These are phyloP conservation scores for Arabidopsis suecica DNA, from an alignment of 345 rosid genomes.

Conservation along the genomic window DNA sequence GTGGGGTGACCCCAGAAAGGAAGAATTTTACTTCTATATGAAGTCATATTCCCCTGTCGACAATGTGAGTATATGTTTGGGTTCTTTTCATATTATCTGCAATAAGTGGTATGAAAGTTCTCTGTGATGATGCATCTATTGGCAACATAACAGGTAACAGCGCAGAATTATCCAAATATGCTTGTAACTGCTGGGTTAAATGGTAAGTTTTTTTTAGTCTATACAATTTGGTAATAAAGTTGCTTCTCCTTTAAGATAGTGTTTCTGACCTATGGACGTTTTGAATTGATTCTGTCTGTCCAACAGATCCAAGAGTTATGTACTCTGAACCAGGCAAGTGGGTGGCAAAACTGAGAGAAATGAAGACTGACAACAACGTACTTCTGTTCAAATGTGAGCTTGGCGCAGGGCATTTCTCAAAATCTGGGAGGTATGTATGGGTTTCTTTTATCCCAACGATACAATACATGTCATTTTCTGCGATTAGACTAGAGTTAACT, in stretches of 20 bases:
- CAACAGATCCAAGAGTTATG: conserved; percentile 86
- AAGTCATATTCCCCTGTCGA: conserved; percentile 97
- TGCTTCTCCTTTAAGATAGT: background rate
- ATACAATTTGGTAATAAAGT: background rate
- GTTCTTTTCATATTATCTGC: conserved; percentile 24
- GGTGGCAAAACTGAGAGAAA: conserved; percentile 88
- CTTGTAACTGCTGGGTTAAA: conserved; percentile 88
- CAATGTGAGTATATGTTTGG: conserved; percentile 55
- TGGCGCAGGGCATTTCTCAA: conserved; percentile 94
- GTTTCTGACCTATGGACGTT: conserved; percentile 4
- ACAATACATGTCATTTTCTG: background rate
- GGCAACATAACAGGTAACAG: conserved; percentile 58
- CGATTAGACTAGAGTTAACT: background rate
- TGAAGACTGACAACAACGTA: conserved; percentile 74
- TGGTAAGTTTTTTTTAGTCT: conserved; percentile 54
- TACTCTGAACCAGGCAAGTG: conserved; percentile 93
- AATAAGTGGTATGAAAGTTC: conserved; percentile 1
- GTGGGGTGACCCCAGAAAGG: conserved; percentile 97
- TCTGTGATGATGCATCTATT: conserved; percentile 10
- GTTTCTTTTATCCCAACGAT: background rate
- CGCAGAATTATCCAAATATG: conserved; percentile 78
- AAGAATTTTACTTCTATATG: conserved; percentile 85
- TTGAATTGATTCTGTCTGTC: background rate
- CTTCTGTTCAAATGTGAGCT: conserved; percentile 88
- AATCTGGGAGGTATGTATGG: conserved; percentile 92